Conservation (phyloP, 176 grass and related monocot genomes). For the Saccharum officinarum region DNA sequence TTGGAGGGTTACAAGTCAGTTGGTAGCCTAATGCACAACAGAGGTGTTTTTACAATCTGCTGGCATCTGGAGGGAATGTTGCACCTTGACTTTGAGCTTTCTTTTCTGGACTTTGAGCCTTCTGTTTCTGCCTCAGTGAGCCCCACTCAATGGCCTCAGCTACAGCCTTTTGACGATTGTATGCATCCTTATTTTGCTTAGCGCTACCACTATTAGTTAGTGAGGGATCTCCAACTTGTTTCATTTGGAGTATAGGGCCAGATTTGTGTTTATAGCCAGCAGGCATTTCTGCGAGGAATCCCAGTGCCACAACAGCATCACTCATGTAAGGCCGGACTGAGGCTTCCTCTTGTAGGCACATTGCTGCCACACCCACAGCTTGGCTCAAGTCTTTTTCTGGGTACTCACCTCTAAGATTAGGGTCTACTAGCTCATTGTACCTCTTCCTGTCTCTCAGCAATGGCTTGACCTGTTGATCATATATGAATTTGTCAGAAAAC, state of each 20-base stretch:
- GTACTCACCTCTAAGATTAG: conserved; percentile 66
- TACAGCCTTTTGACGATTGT: conserved; percentile 47
- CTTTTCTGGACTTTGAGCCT: conserved; percentile 39
- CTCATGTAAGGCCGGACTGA: conserved; percentile 67
- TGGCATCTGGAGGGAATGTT: conserved; percentile 23
- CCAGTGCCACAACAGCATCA: conserved; percentile 69
- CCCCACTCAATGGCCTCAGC: conserved; percentile 67
- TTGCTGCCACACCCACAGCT: conserved; percentile 69
- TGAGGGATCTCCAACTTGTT: conserved; percentile 28
- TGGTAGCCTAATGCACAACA: conserved; percentile 22
- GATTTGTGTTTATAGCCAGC: conserved; percentile 29
- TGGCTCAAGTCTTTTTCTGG: conserved; percentile 66
- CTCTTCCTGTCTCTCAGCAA: conserved; percentile 66
- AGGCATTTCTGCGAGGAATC: conserved; percentile 49
- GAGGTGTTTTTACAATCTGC: conserved; percentile 20
- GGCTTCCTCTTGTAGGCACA: conserved; percentile 89
- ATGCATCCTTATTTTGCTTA: conserved; percentile 32
- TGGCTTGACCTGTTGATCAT: conserved; percentile 61
- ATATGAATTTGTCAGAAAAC: conserved; percentile 35
- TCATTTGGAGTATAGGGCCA: neutral
- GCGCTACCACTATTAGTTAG: neutral
- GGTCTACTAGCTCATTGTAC: conserved; percentile 68
- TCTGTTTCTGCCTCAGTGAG: conserved; percentile 49
- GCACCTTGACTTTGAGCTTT: conserved; percentile 26
- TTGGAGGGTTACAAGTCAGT: conserved; percentile 22